Conservation (phyloP, 192 early-diverging fungal genomes). For the Obelidium mucronatum region DNA sequence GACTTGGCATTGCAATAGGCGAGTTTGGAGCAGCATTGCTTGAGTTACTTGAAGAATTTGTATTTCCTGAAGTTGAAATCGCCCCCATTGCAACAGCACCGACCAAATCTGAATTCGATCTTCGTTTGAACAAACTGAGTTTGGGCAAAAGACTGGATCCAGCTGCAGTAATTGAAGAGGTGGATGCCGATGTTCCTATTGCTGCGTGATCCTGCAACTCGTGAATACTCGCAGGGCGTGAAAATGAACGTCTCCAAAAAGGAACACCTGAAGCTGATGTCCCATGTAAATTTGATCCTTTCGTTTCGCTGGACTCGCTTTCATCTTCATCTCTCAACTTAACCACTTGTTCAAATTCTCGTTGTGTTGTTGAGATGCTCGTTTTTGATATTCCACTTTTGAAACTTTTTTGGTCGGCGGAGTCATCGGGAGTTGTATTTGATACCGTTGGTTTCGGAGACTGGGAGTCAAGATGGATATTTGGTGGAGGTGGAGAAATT, state of each 20-base stretch:
- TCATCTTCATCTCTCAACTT: not conserved
- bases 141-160: not conserved
- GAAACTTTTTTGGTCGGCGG: not conserved
- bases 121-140: not conserved
- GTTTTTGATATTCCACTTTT: not conserved
- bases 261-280: not conserved
- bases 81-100: not conserved
- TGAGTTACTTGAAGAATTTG: no score
- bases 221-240: not conserved
- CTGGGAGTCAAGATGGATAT: not conserved
- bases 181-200: no score
- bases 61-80: no score
- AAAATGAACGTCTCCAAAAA: constrained; percentile 3
- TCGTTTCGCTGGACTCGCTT: not conserved
- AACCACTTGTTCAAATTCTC: not conserved
- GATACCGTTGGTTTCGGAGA: not conserved
- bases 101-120: not conserved
- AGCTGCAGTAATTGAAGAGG: not conserved
- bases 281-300: not conserved
- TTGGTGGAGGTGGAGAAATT: not conserved
- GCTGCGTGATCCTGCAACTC: not conserved
- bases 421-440: not conserved
- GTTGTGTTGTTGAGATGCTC: not conserved
- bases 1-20: not conserved
- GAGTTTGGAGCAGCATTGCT: not conserved